These are phyloP conservation scores for Colletotrichum sp. DNA, from an alignment of 2,329 filamentous ascomycete species.

Conservation along the genomic window DNA sequence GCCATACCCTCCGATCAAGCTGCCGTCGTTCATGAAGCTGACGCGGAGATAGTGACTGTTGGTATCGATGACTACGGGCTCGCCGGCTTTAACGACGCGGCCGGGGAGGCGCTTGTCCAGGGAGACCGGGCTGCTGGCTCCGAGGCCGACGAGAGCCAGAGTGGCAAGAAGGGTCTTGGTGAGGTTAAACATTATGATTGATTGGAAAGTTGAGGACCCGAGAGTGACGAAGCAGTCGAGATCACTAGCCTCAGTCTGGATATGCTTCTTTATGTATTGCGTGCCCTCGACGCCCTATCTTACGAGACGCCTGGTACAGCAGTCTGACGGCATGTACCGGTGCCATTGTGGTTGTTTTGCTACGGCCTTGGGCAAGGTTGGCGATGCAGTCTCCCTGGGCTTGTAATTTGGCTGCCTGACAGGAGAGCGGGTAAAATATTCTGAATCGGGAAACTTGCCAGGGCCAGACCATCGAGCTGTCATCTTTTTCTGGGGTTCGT, in stretches of 20 bases:
- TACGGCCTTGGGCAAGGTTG: not conserved
- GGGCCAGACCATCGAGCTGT: not conserved
- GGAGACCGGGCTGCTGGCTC: not conserved
- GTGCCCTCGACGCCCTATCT: not conserved
- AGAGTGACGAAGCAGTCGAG: not conserved
- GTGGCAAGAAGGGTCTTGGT: not conserved
- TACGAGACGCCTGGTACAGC: not conserved
- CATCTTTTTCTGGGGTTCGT: not conserved
- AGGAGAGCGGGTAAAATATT: not conserved
- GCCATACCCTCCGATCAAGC: slow-evolving; percentile 33
- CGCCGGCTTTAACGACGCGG: slow-evolving; percentile 15
- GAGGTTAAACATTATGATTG: not conserved
- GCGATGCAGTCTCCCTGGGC: not conserved
- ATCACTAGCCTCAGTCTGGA: not conserved
- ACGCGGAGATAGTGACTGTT: slow-evolving; percentile 33
- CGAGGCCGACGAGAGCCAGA: not conserved
- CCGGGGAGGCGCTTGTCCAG: not conserved
- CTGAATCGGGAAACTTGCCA: not conserved
- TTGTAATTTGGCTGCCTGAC: not conserved
- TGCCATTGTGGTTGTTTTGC: not conserved
- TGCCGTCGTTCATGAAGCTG: slow-evolving; percentile 27
- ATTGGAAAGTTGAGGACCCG: not conserved
- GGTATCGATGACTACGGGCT: slow-evolving; percentile 28
- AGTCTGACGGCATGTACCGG: not conserved
- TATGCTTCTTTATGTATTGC: not conserved